phyloP scores from a whole-genome alignment of 495 filamentous ascomycete species.

The Penicillium angulare region DNA sequence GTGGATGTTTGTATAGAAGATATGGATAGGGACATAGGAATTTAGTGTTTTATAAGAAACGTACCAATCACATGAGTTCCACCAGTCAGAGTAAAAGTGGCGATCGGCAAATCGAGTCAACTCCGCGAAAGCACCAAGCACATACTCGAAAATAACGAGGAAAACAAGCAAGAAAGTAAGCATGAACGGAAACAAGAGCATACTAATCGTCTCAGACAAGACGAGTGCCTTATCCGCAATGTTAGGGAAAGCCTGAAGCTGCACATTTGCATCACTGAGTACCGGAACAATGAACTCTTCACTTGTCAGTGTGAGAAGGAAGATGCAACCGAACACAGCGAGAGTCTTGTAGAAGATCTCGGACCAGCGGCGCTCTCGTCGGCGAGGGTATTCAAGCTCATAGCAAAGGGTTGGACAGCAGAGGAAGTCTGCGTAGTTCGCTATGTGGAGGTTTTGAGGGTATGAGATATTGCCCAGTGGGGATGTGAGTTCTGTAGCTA shows the following conservation, averaged over 20 bases:
- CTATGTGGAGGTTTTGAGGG: conserved; percentile 77
- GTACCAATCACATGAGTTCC: conserved; percentile 63
- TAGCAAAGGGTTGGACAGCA: conserved; percentile 96
- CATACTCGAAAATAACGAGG: conserved; percentile 95
- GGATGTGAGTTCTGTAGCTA: conserved; percentile 86
- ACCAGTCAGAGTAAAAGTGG: conserved; percentile 98
- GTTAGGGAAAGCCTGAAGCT: conserved; percentile 58
- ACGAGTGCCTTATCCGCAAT: conserved; percentile 70
- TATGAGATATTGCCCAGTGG: conserved; percentile 88
- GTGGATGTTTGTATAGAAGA: no score
- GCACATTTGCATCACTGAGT: conserved; percentile 67
- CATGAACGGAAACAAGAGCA: conserved; percentile 97
- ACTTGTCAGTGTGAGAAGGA: conserved; percentile 83
- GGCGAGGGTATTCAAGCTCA: conserved; percentile 94
- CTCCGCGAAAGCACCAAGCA: conserved; percentile 92
- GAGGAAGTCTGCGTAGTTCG: conserved; percentile 83
- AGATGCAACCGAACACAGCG: conserved; percentile 96
- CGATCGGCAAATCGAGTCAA: conserved; percentile 90
- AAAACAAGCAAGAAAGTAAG: conserved; percentile 92
- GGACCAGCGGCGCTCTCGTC: conserved; percentile 67
- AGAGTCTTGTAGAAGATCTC: conserved; percentile 79
- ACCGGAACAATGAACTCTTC: conserved; percentile 97
- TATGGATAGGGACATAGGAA: no score
- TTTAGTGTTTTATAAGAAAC: conserved; percentile 6
- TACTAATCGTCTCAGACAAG: conserved; percentile 86